Conservation (phyloP, 345 rosid genomes). For the Eucalyptus sp. region DNA sequence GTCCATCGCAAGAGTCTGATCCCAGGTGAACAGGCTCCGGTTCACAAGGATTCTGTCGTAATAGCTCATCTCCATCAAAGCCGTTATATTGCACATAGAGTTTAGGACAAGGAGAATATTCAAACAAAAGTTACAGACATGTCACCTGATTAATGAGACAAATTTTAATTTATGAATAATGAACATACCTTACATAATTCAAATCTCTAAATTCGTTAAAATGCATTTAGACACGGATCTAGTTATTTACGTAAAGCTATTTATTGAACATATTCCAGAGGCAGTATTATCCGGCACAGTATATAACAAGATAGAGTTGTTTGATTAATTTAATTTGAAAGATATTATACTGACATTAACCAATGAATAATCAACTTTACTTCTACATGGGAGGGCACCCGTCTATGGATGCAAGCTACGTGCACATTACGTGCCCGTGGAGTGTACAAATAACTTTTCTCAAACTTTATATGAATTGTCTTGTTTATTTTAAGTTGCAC, state of each 20-base stretch:
- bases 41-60: no score
- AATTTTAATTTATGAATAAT: background rate
- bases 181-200: background rate
- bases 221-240: background rate
- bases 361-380: background rate
- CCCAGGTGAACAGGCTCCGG: no score
- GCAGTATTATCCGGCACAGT: background rate
- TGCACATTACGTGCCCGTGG: background rate
- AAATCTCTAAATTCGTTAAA: background rate
- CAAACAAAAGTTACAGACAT: background rate
- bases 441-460: background rate
- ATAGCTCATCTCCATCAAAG: no score
- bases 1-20: no score
- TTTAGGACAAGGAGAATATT: background rate
- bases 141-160: background rate
- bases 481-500: background rate
- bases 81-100: background rate
- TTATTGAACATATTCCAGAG: background rate
- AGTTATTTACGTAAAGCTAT: background rate
- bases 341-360: background rate
- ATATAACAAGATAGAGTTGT: background rate
- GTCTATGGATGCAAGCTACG: background rate
- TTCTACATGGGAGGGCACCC: background rate
- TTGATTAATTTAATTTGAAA: background rate
- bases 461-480: background rate